Percentiles rank a stretch among this genome's conserved stretches.
phyloP scores from a whole-genome alignment of 257 asterid species.

The Apocynum venetum region DNA sequence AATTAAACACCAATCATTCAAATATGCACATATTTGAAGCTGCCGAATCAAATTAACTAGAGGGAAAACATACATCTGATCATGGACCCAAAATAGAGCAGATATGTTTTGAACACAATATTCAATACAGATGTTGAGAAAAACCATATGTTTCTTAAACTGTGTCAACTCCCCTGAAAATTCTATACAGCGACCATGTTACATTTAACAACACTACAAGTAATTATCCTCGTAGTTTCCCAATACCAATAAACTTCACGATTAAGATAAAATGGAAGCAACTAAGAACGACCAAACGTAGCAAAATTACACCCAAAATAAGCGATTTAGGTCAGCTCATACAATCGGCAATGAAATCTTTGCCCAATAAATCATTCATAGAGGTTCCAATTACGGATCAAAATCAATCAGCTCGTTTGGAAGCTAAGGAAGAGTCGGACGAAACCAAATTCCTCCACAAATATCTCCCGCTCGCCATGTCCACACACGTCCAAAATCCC shows the following conservation, averaged over 20 bases:
- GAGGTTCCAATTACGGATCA: slow-evolving; percentile 20
- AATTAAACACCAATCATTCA: neutral
- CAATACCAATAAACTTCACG: neutral
- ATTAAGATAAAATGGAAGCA: neutral
- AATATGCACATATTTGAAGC: neutral
- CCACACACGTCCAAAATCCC: slow-evolving; percentile 80
- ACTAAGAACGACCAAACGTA: neutral
- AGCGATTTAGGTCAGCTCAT: neutral
- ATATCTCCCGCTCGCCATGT: slow-evolving; percentile 88
- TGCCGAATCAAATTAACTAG: neutral
- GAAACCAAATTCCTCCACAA: slow-evolving; percentile 78
- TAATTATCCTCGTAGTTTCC: neutral
- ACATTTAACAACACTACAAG: neutral
- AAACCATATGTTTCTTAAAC: neutral
- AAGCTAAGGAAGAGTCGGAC: slow-evolving; percentile 28
- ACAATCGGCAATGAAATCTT: neutral
- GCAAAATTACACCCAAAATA: neutral
- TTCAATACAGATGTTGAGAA: neutral
- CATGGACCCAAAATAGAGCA: neutral
- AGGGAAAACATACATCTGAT: neutral
- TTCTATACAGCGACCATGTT: neutral
- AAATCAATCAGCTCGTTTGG: slow-evolving; percentile 41
- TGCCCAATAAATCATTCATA: neutral
- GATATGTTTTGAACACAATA: neutral
- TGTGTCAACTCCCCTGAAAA: neutral